Base-by-base conservation (phyloP, 306 rosid species). In the Benincasa hispida region DNA sequence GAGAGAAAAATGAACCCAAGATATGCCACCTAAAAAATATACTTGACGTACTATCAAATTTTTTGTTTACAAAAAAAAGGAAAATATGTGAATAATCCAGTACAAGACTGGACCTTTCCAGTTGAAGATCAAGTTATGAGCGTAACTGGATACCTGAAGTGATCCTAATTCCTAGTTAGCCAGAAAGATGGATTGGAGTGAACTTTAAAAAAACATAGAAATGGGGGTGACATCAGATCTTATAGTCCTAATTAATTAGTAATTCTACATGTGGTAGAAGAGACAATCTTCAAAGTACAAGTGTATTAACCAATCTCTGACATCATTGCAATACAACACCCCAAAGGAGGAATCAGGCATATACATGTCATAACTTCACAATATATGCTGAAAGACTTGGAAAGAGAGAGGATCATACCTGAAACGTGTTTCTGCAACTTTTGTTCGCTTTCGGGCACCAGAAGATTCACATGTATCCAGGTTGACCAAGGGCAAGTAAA, bases 401-500 rank as follows among this genome's bases (percentile, higher is more conserved):
- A 47, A 15, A 48, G 22, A 34, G 34, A 8, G 19, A 7, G 11
- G 45, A 11, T 19, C 79, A 79, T 89, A 94, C 99, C 99, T 94
- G 89, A 85, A 87, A 54, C 99, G 97, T 28, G 83, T 84, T 87
- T 94, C 97, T 39, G 96, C 89, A 75, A 80, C 79, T 83, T 81
- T 61, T 18, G 22, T 58, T 48, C 80, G 76, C 51, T 28, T 79
- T 79, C 83, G 88, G 75, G 88, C 87, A 69, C 72, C 84, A 72
- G 27, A 75, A 81, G 80, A 82, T 68, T 85, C 86, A 76, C 80
- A 80, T 21, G 81, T 62, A 70, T 81, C 88, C 78, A 69, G 69
- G 73, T 56, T 77, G 39, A 69, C 59, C 70, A 78, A 81, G 47
- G 85, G 84, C 2, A 47, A 28, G 75, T 78, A 72, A 76, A 85